Base-by-base conservation (phyloP, 2,329 filamentous ascomycete species). In the Xylariomycetidae sp. region DNA sequence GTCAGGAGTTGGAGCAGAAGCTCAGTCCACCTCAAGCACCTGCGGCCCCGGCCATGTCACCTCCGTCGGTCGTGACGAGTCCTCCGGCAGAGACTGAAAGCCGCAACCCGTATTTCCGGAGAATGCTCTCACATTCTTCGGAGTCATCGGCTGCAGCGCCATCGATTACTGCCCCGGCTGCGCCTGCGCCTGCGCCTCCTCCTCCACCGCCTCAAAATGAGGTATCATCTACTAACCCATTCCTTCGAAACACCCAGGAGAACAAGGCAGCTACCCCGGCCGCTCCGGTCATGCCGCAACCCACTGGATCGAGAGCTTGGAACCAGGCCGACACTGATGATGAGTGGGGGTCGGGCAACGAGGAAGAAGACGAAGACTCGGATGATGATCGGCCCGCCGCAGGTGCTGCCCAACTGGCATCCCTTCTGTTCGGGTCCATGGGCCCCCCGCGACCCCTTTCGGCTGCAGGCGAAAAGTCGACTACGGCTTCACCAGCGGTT, bases 341-440 rank as follows among this genome's bases (percentile, higher is more conserved):
- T 42, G 89, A 89, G 51, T 97, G 90, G 89, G 88, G 88, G 40
- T 90, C 87, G 11, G 82, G 84, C 39, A 80, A 75, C 14, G 66
- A 69, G 17, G 67, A 71, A 14, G 69, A 72, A 4, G 80, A 84
- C 14, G 80, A 85, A 34, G 84, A 87, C 33, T 81, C 79, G 22
- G 83, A 90, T 36, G 85, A 89, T 36, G 84, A 88, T 34, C 77
- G 82, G 8, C 82, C 86, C 13, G 85, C 85, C 31, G 87, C 84
- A 38, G 88, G 80, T 48, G 92, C 92, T 30, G 92, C 94, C 40
- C 87, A 95, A 50, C 77, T 98, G 23, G 92, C 92, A 12, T 94
- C 87, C 6, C 92, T 96, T 40, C 73, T 98, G 14, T 98, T 98
- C 57, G 90, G 92, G 38, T 95, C 89, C 32, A 97, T 98, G 89